Base-by-base conservation (phyloP, 805 yeast genomes). In the Metschnikowia chrysomelidarum region DNA sequence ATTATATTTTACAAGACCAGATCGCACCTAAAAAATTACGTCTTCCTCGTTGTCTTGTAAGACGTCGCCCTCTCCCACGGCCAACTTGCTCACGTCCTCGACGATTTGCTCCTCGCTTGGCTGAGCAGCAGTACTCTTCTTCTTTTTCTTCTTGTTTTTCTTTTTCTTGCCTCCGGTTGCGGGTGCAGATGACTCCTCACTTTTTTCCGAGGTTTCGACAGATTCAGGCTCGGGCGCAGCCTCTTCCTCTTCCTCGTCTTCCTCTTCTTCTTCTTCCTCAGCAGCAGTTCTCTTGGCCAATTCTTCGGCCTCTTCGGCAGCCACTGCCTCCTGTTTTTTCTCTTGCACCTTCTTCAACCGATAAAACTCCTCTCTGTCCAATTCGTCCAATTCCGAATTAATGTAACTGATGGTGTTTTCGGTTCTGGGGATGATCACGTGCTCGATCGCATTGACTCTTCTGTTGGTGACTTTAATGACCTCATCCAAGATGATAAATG, bases 391-490 rank as follows among this genome's bases (percentile, higher is more conserved):
- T 64, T 91, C 98, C 21, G 96, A 85, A 62, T 88, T 89, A 71
- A 91, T 91, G 66, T 91, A 78, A 34, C 73, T 62, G 54, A 91
- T 91, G 19, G 98, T 91, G 65, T 91, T 91, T 62, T 93, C 97
- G 2, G 98, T 93, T 65, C 98, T 78, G 50, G 98, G 98, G 43
- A 91, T 91, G 53, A 91, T 89, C 29, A 91, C 98, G 57, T 91
- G 98, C 69, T 91, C 98, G 63, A 91, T 91, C 44, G 98, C 98
- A 60, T 91, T 91, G 55, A 91, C 98, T 74, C 98, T 86, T 70
- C 98, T 79, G 65, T 91, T 91, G 36, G 98, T 91, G 42, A 93
- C 96, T 63, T 93, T 93, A 62, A 91, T 93, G 40, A 91, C 98
- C 62, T 91, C 98, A 65, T 93, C 98, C 54, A 91, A 75, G 49